Base-by-base conservation (phyloP, 331 rosid species). In the Malus hybrid region DNA sequence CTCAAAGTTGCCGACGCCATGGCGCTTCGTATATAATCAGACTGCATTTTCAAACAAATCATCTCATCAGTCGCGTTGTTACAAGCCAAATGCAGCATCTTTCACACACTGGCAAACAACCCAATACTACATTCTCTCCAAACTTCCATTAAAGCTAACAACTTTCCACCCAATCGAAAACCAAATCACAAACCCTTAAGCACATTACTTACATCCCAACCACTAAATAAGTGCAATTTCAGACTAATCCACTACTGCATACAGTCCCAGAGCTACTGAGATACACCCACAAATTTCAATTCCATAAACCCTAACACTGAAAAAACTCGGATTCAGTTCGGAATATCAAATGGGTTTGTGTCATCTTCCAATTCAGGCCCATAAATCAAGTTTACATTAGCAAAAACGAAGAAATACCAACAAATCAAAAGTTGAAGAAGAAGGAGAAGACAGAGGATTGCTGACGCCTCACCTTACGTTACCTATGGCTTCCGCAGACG, bases 1-100 rank as follows among this genome's bases (percentile, higher is more conserved):
- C 95, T 82, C 87, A 92, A 69, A 70, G 90, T 79, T 85, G 71
- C 86, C 22, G 93, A 83, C 10, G 89, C 52, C 99, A 94, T 94
- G 27, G n/a, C 28, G 67, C 39, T 57, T 65, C 68, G 54, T 66
- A 61, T 24, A 64, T 10, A 42, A 42, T 61, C 55, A 76, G 73
- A 87, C 92, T 89, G 66, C 75, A 81, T 69, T 70, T 77, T 33
- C 62, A 78, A 31, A 78, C 12, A 61, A 44, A 69, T 63, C 56
- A 59, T 70, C 56, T 16, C 55, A 31, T 76, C 77, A 63, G 22
- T 12, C n/a, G 44, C n/a, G 36, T 32, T 11, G 69, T 18, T 32
- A 54, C 36, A 11, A 11, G 20, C 42, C 4, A 59, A 24, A 33
- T 7, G 36, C 16, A 67, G 28, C 57, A 67, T 55, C 19, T 6